Evolutionary conservation across 2,329 filamentous ascomycete genomes (phyloP).

Genomic region (Salinomyces thailandicus): DNA sequence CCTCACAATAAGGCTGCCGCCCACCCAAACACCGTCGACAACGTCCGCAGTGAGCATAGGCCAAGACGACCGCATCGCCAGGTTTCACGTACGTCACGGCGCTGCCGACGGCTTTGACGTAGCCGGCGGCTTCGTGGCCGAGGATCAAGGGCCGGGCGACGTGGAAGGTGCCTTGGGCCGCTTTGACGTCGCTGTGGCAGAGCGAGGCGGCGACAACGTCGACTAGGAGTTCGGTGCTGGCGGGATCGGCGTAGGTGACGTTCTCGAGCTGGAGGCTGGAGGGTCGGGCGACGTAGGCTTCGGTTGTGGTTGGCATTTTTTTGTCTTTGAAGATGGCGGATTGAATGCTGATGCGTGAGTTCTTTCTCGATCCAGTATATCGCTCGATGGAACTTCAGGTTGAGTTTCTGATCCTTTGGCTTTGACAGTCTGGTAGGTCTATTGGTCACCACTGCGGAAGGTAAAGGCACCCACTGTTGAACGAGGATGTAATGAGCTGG

Average conservation of each 20-base stretch:
- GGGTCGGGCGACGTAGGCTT: slow-evolving; percentile 14
- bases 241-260: slow-evolving; percentile 8
- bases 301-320: slow-evolving; percentile 9
- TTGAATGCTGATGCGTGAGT: background rate
- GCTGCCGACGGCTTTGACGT: slow-evolving; percentile 8
- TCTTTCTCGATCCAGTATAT: background rate
- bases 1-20: slow-evolving; percentile 12
- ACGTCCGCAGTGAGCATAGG: slow-evolving; percentile 10
- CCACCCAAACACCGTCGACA: slow-evolving; percentile 11
- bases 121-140: slow-evolving; percentile 17
- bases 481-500: no score
- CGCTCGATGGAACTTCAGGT: no score
- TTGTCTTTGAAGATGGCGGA: no score
- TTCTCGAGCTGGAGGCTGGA: slow-evolving; percentile 8
- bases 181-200: slow-evolving; percentile 15
- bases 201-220: slow-evolving; percentile 13
- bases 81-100: slow-evolving; percentile 8
- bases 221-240: slow-evolving; percentile 11
- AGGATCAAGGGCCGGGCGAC: slow-evolving; percentile 15
- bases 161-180: slow-evolving; percentile 13
- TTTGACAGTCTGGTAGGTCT: no score
- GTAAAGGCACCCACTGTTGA: no score
- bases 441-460: no score
- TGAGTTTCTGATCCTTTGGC: no score
- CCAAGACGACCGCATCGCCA: slow-evolving; percentile 12